These are phyloP conservation scores for Mucor piriformis DNA, from an alignment of 371 early-diverging fungal genomes.

Conservation along the genomic window DNA sequence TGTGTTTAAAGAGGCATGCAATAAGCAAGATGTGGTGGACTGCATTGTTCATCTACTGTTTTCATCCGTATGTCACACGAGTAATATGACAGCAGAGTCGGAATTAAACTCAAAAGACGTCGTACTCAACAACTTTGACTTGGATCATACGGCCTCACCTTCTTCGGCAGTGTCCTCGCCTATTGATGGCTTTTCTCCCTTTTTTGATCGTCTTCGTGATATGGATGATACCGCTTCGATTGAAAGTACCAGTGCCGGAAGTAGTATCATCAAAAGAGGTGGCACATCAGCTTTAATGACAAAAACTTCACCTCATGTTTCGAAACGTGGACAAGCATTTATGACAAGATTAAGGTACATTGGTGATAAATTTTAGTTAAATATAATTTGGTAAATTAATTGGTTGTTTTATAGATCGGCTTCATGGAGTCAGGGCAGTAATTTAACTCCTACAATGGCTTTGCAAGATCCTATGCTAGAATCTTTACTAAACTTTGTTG, in stretches of 20 bases:
- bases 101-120: slow-evolving; percentile 52
- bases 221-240: slow-evolving; percentile 24
- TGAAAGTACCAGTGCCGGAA: slow-evolving; percentile 13
- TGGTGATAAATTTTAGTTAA: neutral
- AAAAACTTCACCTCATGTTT: slow-evolving; percentile 53
- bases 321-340: slow-evolving; percentile 34
- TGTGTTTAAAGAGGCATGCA: slow-evolving; percentile 61
- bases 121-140: slow-evolving; percentile 30
- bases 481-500: slow-evolving; percentile 54
- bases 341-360: slow-evolving; percentile 29
- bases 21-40: slow-evolving; percentile 62
- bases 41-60: slow-evolving; percentile 57
- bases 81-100: slow-evolving; percentile 45
- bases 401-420: slow-evolving; percentile 15
- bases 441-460: neutral
- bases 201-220: slow-evolving; percentile 11
- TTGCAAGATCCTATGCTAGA: slow-evolving; percentile 40
- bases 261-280: slow-evolving; percentile 51
- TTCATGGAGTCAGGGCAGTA: slow-evolving; percentile 32
- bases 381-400: neutral
- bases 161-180: slow-evolving; percentile 21
- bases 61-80: slow-evolving; percentile 52
- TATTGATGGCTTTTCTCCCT: slow-evolving; percentile 1
- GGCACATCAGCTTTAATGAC: slow-evolving; percentile 44
- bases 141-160: slow-evolving; percentile 16